Base-by-base conservation (phyloP, 352 stramenopile species). In the Phytophthora pseudosyringae region DNA sequence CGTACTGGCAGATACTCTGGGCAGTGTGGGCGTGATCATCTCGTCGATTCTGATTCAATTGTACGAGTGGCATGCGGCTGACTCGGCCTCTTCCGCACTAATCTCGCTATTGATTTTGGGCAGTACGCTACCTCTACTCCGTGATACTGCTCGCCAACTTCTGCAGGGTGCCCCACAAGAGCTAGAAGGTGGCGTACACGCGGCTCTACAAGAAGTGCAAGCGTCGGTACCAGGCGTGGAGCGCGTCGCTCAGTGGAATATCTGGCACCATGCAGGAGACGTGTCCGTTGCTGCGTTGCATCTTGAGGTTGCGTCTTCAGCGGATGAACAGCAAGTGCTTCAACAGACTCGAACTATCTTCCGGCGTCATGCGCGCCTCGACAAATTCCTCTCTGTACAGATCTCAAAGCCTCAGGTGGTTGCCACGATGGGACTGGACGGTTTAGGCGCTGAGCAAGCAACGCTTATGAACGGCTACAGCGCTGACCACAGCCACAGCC, bases 11-110 rank as follows among this genome's bases (percentile, higher is more conserved):
- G 91, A 97, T 58, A 94, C 90, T 12, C 73, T 97, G 28, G 91
- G 91, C 16, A 96, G 87, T 61, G 76, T 97, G 10, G 90, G 89
- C 11, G 91, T 97, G 21, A 97, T 97, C 63, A 67, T 95, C 31
- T 96, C 86, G 45, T 96, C 89, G 9, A 54, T 95, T 10, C 67
- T 97, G 52, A 94, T 97, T 45, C 70, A 97, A 44, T 83, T 83
- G 64, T 94, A 90, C 53, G 80, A 78, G 21, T 94, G 88, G 88
- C 78, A 93, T 47, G 75, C 93, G n/a, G 85, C 87, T 7, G 89
- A 97, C 55, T 90, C 89, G 38, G 54, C 88, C 8, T 95, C 84
- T 45, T 95, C 87, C 12, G 79, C 83, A n/a, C 66, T 95, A 35
- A 95, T 97, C 48, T 86, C 87, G 21, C 48, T 97, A 49, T 62